Base-by-base conservation (phyloP, 306 rosid genomes). In the Cicer bijugum region DNA sequence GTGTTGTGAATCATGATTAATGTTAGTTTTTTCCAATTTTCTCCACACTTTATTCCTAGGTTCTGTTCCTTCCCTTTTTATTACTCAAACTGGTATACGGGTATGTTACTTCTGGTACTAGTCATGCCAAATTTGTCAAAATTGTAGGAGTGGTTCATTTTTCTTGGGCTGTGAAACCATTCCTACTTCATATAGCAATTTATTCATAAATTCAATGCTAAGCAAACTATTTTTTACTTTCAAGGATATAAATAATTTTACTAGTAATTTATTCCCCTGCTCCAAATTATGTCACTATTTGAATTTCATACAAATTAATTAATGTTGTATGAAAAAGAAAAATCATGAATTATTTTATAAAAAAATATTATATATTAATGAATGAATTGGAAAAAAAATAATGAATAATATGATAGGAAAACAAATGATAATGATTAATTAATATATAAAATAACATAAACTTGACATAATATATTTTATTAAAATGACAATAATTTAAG, bases 21-120 rank as follows among this genome's bases (percentile, higher is more conserved):
- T 23, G 63, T 57, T 19, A 4, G 37, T 20, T 23, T 57, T 15
- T 57, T 28, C 14, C 40, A 57, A 10, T 57, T 57, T 57, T 7
- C 7, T 57, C 12, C 7, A 57, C 5, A 10, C 45, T 61, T 6
- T 15, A 61, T 35, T 35, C 6, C 3, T 61, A 14, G 67, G 23
- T 39, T 61, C 20, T 61, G 67, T 61, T 38, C 1, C 46, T 12
- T 8, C 67, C 67, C 23, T 38, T 61, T 61, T 61, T 8, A 62
- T 62, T 62, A 39, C 68, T 15, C 33, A 9, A 62, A 39, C 68
- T 14, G 12, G 68, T 57, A 10, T 28, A 14, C 9, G 12, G 5
- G 5, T 4, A 57, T 57, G 64, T 12, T 57, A 57, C 6, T 57
- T 57, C 40, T 57, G 12, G 8, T 57, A 57, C 40, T 12, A 57